Conservation (phyloP, 73 alveolate genomes). For the Paramecium sexaurelia region DNA sequence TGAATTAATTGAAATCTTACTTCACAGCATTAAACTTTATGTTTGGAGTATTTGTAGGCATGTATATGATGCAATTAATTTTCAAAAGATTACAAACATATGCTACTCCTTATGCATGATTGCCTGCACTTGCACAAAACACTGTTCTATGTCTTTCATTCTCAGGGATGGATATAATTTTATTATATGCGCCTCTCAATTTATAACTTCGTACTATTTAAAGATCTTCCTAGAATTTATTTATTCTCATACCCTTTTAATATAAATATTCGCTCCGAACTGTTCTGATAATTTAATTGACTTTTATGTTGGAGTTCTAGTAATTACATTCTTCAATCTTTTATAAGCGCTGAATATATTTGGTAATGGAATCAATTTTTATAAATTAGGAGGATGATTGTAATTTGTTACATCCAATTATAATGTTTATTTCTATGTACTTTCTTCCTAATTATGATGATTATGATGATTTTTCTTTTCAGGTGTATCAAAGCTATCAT, state of each 20-base stretch:
- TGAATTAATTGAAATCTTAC: neutral
- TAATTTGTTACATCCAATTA: neutral
- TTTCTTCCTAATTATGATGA: neutral
- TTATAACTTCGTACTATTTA: constrained; percentile 57
- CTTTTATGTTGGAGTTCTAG: constrained; percentile 49
- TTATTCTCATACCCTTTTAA: constrained; percentile 31
- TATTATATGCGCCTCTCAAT: constrained; percentile 63
- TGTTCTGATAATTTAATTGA: constrained; percentile 30
- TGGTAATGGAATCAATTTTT: constrained; percentile 28
- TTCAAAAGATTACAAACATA: constrained; percentile 61
- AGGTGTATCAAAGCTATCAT: neutral
- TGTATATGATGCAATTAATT: constrained; percentile 62
- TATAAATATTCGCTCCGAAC: constrained; percentile 55
- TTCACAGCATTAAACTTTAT: constrained; percentile 68
- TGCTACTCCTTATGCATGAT: constrained; percentile 82
- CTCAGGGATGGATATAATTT: constrained; percentile 25
- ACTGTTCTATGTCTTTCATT: constrained; percentile 68
- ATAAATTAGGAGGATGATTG: constrained; percentile 33
- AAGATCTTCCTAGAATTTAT: constrained; percentile 36
- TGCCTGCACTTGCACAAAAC: constrained; percentile 76
- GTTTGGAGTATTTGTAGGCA: constrained; percentile 78
- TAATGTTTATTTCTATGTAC: neutral
- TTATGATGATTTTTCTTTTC: neutral
- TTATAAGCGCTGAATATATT: constrained; percentile 53
- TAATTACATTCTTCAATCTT: neutral